Evolutionary conservation across 2,329 filamentous ascomycete genomes (phyloP).

Genomic region (Penicillium sp.): DNA sequence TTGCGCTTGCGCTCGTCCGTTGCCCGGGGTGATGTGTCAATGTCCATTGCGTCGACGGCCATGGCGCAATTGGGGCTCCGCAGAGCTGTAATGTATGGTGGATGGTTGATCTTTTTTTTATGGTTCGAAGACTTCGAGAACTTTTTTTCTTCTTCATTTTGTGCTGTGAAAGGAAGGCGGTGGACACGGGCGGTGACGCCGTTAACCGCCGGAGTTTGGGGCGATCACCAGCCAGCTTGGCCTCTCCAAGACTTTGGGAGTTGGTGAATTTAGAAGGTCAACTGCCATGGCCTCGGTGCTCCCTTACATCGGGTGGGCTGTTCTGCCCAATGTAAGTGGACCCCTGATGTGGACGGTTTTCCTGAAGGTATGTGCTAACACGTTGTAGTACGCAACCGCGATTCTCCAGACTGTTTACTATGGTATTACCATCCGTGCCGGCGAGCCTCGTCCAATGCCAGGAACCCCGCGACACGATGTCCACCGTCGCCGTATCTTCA

Average conservation of each 20-base stretch:
- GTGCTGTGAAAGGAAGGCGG: slow-evolving; percentile 26
- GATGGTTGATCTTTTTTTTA: slow-evolving; percentile 16
- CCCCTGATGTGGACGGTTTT: slow-evolving; percentile 4
- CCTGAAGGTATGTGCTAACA: background rate
- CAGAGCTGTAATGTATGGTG: slow-evolving; percentile 13
- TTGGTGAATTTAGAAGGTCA: background rate
- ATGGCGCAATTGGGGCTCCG: slow-evolving; percentile 30
- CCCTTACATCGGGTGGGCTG: slow-evolving; percentile 60
- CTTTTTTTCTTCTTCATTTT: slow-evolving; percentile 35
- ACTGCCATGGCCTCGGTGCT: slow-evolving; percentile 46
- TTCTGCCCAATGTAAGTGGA: slow-evolving; percentile 57
- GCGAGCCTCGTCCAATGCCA: slow-evolving; percentile 71
- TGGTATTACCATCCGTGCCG: slow-evolving; percentile 81
- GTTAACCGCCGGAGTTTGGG: slow-evolving; percentile 7
- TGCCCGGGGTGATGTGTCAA: slow-evolving; percentile 28
- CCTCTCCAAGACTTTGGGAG: background rate
- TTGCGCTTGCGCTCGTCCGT: slow-evolving; percentile 42
- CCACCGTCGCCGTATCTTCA: slow-evolving; percentile 79
- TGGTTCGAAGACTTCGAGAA: slow-evolving; percentile 17
- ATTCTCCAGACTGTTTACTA: slow-evolving; percentile 82
- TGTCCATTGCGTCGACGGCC: slow-evolving; percentile 42
- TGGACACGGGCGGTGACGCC: slow-evolving; percentile 25
- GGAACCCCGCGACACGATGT: slow-evolving; percentile 65
- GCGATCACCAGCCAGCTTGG: slow-evolving; percentile 5
- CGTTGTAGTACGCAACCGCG: slow-evolving; percentile 67